A percentile compares a stretch with the other conserved stretches of the same genome.
These are phyloP conservation scores for Xylariaceae sp. DNA, from an alignment of 2,329 filamentous ascomycete species.

Conservation along the genomic window DNA sequence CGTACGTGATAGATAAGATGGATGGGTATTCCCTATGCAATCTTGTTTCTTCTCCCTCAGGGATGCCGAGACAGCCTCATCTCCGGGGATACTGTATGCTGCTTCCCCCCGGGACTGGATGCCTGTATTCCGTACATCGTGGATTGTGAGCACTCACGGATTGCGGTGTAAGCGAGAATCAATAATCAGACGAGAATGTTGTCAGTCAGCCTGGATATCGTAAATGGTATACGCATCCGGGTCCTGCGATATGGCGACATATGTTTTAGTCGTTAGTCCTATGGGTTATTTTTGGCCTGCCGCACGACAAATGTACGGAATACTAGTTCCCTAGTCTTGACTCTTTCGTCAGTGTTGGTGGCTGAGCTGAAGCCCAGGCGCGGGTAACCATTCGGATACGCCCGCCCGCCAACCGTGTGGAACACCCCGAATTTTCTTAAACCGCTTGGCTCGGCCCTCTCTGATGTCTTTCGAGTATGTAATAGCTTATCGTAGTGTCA, in stretches of 20 bases:
- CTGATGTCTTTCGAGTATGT: not conserved
- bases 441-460: not conserved
- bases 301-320: not conserved
- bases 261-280: not conserved
- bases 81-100: not conserved
- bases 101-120: not conserved
- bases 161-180: conserved; percentile 13
- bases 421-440: not conserved
- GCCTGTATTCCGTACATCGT: not conserved
- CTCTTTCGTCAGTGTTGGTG: conserved; percentile 11
- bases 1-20: not conserved
- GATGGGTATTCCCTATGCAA: not conserved
- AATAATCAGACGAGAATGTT: not conserved
- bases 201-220: not conserved
- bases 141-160: conserved; percentile 2
- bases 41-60: not conserved
- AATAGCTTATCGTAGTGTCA: not conserved
- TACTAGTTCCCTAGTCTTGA: not conserved
- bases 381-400: conserved; percentile 12
- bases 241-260: not conserved
- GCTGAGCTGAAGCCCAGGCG: conserved; percentile 13
- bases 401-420: conserved; percentile 15
- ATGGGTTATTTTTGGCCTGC: conserved; percentile 1
- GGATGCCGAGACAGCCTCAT: conserved; percentile 3
- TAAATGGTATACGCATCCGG: not conserved